These are phyloP conservation scores for Pterulicium gracile DNA, from an alignment of 1,284 basidiomycete genomes.

Conservation along the genomic window DNA sequence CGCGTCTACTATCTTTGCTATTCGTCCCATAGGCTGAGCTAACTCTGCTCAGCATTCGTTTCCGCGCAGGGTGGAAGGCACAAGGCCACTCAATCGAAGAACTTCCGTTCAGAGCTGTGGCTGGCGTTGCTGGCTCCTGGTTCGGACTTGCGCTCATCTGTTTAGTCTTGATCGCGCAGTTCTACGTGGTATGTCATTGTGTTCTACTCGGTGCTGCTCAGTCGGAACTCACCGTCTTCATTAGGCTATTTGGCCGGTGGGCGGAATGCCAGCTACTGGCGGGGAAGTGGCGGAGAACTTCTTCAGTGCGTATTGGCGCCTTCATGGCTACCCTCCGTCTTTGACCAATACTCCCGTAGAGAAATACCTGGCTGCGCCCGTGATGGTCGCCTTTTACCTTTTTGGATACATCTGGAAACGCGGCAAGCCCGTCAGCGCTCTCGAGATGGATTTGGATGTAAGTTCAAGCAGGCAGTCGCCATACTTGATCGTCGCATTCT, in stretches of 20 bases:
- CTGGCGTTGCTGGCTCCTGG: conserved; percentile 32
- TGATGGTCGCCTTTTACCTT: conserved; percentile 27
- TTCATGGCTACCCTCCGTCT: background rate
- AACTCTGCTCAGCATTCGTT: conserved; percentile 23
- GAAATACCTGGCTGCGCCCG: conserved; percentile 25
- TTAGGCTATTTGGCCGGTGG: conserved; percentile 29
- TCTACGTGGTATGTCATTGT: conserved; percentile 25
- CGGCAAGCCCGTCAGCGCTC: conserved; percentile 21
- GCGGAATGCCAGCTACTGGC: conserved; percentile 15
- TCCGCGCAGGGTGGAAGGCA: conserved; percentile 28
- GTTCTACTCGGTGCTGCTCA: background rate
- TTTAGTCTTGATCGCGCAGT: conserved; percentile 31
- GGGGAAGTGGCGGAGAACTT: conserved; percentile 21
- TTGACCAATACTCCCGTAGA: conserved; percentile 13
- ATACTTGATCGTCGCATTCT: background rate
- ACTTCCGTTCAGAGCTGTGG: conserved; percentile 29
- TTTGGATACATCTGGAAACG: conserved; percentile 29
- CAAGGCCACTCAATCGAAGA: conserved; percentile 34
- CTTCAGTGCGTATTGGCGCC: conserved; percentile 24
- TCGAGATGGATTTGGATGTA: conserved; percentile 30
- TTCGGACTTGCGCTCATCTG: conserved; percentile 27
- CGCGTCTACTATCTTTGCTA: conserved; percentile 10
- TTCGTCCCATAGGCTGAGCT: background rate
- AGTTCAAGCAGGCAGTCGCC: conserved; percentile 7
- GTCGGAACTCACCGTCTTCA: background rate